phyloP scores from a whole-genome alignment of 2,329 filamentous ascomycete species.

The Cercospora sp. region DNA sequence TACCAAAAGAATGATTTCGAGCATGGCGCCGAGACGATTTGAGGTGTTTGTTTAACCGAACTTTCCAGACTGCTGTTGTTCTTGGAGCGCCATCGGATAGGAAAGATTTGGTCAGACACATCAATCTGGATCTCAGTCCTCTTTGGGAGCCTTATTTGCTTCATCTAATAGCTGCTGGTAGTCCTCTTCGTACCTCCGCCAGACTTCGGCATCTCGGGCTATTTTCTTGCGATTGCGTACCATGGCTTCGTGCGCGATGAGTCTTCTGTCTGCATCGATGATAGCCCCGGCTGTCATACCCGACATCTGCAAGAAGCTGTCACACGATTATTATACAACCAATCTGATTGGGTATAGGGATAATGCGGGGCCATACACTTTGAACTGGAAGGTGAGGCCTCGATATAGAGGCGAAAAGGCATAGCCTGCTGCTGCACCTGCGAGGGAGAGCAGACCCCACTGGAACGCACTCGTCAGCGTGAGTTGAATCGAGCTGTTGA shows the following conservation, averaged over 20 bases:
- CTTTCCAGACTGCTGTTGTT: neutral
- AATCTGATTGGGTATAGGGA: neutral
- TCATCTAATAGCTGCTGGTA: constrained; percentile 20
- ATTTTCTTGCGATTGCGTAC: constrained; percentile 66
- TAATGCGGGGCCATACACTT: constrained; percentile 59
- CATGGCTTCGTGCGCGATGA: constrained; percentile 66
- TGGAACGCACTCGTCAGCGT: constrained; percentile 31
- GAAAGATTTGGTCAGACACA: neutral
- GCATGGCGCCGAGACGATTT: neutral
- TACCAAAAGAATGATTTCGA: constrained; percentile 14
- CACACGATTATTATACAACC: neutral
- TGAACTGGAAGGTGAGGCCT: constrained; percentile 71
- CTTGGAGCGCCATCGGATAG: neutral
- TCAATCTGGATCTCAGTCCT: neutral
- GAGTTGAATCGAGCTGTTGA: neutral
- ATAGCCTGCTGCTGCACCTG: constrained; percentile 64
- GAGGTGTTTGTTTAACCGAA: neutral
- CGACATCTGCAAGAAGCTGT: constrained; percentile 79
- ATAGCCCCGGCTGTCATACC: constrained; percentile 78
- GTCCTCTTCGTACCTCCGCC: constrained; percentile 44
- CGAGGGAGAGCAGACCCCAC: constrained; percentile 68
- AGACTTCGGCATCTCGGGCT: constrained; percentile 64
- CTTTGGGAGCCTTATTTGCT: neutral
- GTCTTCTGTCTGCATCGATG: constrained; percentile 70
- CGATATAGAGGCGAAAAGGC: constrained; percentile 70